Evolutionary conservation across 2,329 filamentous ascomycete genomes (phyloP).

Genomic region (Hypomyces perniciosus): DNA sequence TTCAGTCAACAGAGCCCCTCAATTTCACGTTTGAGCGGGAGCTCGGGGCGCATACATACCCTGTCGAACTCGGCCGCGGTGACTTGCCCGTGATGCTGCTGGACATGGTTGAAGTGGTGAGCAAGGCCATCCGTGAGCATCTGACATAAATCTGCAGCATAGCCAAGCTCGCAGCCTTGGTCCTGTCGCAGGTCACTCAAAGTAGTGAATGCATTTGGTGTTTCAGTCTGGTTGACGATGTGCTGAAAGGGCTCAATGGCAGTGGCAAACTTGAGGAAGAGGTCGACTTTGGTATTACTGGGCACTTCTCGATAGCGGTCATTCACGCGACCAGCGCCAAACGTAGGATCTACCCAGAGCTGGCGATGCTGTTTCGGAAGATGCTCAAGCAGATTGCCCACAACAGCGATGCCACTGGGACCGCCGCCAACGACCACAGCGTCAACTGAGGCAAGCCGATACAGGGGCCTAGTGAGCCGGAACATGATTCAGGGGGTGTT

Average conservation of each 20-base stretch:
- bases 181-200: constrained; percentile 49
- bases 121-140: constrained; percentile 40
- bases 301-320: constrained; percentile 56
- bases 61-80: constrained; percentile 25
- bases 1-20: neutral
- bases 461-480: neutral
- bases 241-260: constrained; percentile 46
- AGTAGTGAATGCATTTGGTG: constrained; percentile 49
- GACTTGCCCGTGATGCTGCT: constrained; percentile 33
- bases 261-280: constrained; percentile 53
- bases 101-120: constrained; percentile 30
- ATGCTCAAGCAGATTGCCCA: constrained; percentile 55
- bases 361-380: constrained; percentile 33
- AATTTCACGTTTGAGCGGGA: neutral
- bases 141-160: constrained; percentile 50
- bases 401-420: constrained; percentile 45
- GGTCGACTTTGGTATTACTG: constrained; percentile 54
- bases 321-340: constrained; percentile 47
- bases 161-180: constrained; percentile 49
- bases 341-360: constrained; percentile 55
- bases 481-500: neutral
- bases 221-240: constrained; percentile 40
- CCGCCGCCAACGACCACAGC: constrained; percentile 18
- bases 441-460: constrained; percentile 7
- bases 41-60: constrained; percentile 6